Evolutionary conservation across 257 asterid genomes (phyloP).

Genomic region (Plectranthus barbatus): DNA sequence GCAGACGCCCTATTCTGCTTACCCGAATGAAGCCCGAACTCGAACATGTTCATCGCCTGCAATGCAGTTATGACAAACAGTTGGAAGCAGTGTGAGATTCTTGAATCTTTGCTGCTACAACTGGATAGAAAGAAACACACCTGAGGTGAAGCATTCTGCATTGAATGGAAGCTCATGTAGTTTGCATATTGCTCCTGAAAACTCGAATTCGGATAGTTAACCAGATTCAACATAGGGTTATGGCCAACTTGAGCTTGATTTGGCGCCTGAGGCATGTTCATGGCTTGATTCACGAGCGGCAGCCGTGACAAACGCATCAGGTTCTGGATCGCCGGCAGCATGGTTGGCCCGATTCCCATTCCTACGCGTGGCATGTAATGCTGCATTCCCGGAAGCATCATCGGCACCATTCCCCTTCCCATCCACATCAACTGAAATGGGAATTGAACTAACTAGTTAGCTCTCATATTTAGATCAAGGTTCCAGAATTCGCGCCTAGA

Average conservation of each 20-base stretch:
- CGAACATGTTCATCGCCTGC: constrained; percentile 51
- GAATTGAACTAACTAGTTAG: constrained; percentile 7
- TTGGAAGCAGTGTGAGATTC: background rate
- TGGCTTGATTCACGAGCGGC: constrained; percentile 42
- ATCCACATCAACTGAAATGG: constrained; percentile 66
- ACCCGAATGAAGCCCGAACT: constrained; percentile 37
- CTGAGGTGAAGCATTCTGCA: constrained; percentile 47
- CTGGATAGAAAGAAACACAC: constrained; percentile 14
- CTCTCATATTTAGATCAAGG: no score
- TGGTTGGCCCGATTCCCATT: constrained; percentile 49
- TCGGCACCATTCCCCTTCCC: constrained; percentile 74
- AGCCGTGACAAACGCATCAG: constrained; percentile 47
- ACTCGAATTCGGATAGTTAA: constrained; percentile 36
- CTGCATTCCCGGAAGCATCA: constrained; percentile 69
- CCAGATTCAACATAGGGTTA: constrained; percentile 16
- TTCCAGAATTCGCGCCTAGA: no score
- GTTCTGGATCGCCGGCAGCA: constrained; percentile 43
- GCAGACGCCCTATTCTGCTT: constrained; percentile 30
- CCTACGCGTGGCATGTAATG: constrained; percentile 52
- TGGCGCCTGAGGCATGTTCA: constrained; percentile 16
- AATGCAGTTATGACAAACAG: background rate
- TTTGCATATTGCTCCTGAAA: constrained; percentile 55
- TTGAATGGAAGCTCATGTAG: constrained; percentile 45
- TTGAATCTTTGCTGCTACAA: background rate
- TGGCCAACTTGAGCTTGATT: constrained; percentile 36